Evolutionary conservation across 345 rosid species (phyloP).

Genomic region (Corymbia maculata): DNA sequence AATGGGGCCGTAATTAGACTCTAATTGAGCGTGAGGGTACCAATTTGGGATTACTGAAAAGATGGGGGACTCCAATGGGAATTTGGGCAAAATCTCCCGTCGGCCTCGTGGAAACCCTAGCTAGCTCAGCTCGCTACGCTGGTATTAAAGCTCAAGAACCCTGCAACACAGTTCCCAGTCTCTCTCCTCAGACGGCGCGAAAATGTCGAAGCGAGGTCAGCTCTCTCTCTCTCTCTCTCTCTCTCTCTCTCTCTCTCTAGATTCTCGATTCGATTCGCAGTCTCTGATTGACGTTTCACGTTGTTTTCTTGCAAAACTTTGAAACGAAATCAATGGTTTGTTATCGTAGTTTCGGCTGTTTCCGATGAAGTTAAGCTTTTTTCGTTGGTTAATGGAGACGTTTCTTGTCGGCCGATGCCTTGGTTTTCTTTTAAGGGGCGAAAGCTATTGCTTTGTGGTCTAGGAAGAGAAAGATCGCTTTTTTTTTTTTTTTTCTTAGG

Average conservation of each 20-base stretch:
- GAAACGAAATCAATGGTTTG: neutral
- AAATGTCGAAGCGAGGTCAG: slow-evolving; percentile 16
- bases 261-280: neutral
- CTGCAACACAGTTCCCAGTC: neutral
- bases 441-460: neutral
- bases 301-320: neutral
- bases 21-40: neutral
- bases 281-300: neutral
- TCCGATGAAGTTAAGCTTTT: neutral
- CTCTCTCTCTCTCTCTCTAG: neutral
- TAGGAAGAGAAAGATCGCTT: neutral
- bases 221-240: neutral
- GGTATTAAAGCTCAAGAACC: neutral
- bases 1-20: neutral
- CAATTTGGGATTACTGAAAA: neutral
- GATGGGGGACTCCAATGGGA: neutral
- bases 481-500: neutral
- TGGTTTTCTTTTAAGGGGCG: accelerated
- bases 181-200: neutral
- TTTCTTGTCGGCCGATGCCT: neutral
- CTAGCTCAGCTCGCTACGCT: neutral
- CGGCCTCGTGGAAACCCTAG: neutral
- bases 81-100: neutral
- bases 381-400: accelerated
- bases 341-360: neutral